Conservation (phyloP, 139 green algal genomes). For the Picochlorum sp. region DNA sequence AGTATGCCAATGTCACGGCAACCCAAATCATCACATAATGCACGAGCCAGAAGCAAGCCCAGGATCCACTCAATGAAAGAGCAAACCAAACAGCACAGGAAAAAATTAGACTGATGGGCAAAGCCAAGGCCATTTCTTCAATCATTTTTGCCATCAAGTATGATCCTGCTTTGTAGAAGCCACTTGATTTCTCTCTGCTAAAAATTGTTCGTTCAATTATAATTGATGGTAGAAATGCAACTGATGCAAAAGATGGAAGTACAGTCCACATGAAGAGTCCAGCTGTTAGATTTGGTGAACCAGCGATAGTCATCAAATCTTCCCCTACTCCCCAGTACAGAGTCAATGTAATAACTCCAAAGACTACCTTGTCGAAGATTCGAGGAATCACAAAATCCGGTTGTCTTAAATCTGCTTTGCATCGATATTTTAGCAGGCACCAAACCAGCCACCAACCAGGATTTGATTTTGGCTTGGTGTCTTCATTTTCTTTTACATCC, state of each 20-base stretch:
- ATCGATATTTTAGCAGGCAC: slow-evolving; percentile 59
- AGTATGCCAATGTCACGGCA: slow-evolving; percentile 44
- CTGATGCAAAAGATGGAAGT: slow-evolving; percentile 46
- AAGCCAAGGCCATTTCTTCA: slow-evolving; percentile 37
- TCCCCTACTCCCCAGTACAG: slow-evolving; percentile 1
- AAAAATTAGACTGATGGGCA: slow-evolving; percentile 13
- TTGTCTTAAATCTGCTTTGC: slow-evolving; percentile 45
- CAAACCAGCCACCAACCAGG: slow-evolving; percentile 53
- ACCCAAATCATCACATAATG: slow-evolving; percentile 37
- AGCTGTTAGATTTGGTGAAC: slow-evolving; percentile 49
- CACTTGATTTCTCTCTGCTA: slow-evolving; percentile 12
- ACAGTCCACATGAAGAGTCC: slow-evolving; percentile 67
- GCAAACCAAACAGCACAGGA: slow-evolving; percentile 37
- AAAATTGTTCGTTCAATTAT: slow-evolving; percentile 21
- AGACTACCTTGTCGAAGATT: slow-evolving; percentile 53
- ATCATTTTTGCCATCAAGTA: slow-evolving; percentile 65
- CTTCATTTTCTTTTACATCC: not conserved
- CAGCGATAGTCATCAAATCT: slow-evolving; percentile 12
- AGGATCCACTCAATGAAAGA: slow-evolving; percentile 39
- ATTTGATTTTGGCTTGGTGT: slow-evolving; percentile 35
- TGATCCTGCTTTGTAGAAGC: slow-evolving; percentile 41
- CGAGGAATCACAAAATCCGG: slow-evolving; percentile 44
- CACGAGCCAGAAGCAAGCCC: slow-evolving; percentile 46
- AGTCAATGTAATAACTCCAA: not conserved
- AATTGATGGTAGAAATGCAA: slow-evolving; percentile 12